phyloP scores from a whole-genome alignment of 495 filamentous ascomycete genomes.

The Penicillium soppii region DNA sequence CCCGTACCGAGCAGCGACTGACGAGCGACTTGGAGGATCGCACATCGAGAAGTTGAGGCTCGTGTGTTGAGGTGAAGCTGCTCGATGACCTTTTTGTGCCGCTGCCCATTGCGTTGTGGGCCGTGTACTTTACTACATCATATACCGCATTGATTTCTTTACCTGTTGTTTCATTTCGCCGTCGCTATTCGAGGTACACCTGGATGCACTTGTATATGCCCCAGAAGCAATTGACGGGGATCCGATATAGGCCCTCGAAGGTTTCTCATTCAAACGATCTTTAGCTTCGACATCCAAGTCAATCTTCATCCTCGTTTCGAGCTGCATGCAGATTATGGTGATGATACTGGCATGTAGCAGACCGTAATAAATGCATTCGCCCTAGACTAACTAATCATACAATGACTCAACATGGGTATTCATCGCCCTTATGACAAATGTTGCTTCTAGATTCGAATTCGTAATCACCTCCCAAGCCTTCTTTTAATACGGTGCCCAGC shows the following conservation, averaged over 20 bases:
- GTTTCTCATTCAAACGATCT: not conserved
- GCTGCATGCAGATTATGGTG: not conserved
- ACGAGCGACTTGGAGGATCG: not conserved
- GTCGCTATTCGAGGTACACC: not conserved
- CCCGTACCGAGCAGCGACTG: not conserved
- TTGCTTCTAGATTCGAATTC: not conserved
- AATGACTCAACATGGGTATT: slow-evolving; percentile 9
- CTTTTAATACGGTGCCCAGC: slow-evolving; percentile 43
- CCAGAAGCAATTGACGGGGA: too few species aligned
- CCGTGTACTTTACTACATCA: slow-evolving; percentile 40
- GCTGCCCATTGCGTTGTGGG: slow-evolving; percentile 17
- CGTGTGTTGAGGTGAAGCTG: not conserved
- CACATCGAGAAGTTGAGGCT: not conserved
- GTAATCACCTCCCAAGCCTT: not conserved
- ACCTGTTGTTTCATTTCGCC: slow-evolving; percentile 5
- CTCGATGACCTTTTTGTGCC: slow-evolving; percentile 14
- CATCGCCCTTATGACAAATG: not conserved
- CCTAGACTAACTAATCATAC: slow-evolving; percentile 15
- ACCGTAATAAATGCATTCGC: slow-evolving; percentile 3
- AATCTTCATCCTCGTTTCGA: not conserved
- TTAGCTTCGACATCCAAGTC: too few species aligned
- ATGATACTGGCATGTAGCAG: not conserved
- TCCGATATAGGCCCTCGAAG: too few species aligned
- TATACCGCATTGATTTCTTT: slow-evolving; percentile 38
- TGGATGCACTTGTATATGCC: not conserved